Conservation (phyloP, 176 grass and related monocot genomes). For the Carex kokanica region DNA sequence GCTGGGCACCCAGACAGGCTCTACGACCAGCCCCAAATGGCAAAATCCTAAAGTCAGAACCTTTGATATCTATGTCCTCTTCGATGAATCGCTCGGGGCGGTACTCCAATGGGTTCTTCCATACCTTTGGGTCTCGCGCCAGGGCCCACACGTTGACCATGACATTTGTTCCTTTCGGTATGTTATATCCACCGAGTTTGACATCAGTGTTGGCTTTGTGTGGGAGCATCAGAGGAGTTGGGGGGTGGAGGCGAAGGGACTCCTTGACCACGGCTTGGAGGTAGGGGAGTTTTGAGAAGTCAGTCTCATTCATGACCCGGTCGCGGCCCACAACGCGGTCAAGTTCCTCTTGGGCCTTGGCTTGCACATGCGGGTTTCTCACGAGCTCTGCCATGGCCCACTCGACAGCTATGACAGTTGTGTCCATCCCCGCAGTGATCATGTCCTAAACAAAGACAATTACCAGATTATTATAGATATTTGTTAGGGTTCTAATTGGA, state of each 20-base stretch:
- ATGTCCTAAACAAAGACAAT: slow-evolving; percentile 39
- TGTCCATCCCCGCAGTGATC: slow-evolving; percentile 66
- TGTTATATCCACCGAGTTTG: slow-evolving; percentile 48
- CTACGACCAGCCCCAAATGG: slow-evolving; percentile 55
- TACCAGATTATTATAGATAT: neutral
- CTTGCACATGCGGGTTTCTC: slow-evolving; percentile 41
- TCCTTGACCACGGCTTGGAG: slow-evolving; percentile 57
- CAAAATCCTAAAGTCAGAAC: slow-evolving; percentile 50
- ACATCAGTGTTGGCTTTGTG: slow-evolving; percentile 41
- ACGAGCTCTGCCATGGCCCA: slow-evolving; percentile 63
- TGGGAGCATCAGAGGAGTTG: slow-evolving; percentile 57
- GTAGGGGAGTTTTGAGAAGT: slow-evolving; percentile 52
- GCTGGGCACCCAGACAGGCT: slow-evolving; percentile 55
- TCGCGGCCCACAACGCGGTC: slow-evolving; percentile 39
- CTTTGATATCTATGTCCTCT: slow-evolving; percentile 60
- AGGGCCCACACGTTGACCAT: slow-evolving; percentile 60
- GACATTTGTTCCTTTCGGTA: slow-evolving; percentile 48
- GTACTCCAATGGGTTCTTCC: slow-evolving; percentile 50
- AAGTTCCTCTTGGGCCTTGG: slow-evolving; percentile 54
- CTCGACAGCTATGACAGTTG: slow-evolving; percentile 62
- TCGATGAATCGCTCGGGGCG: slow-evolving; percentile 42
- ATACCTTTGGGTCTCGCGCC: slow-evolving; percentile 40
- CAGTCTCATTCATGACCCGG: slow-evolving; percentile 37
- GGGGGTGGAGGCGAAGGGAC: slow-evolving; percentile 54
- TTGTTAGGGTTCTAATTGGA: neutral